Evolutionary conservation across 2,329 filamentous ascomycete species (phyloP), one percentile per base, ranked within the genome.

Genomic region (Alternaria arbusti): DNA sequence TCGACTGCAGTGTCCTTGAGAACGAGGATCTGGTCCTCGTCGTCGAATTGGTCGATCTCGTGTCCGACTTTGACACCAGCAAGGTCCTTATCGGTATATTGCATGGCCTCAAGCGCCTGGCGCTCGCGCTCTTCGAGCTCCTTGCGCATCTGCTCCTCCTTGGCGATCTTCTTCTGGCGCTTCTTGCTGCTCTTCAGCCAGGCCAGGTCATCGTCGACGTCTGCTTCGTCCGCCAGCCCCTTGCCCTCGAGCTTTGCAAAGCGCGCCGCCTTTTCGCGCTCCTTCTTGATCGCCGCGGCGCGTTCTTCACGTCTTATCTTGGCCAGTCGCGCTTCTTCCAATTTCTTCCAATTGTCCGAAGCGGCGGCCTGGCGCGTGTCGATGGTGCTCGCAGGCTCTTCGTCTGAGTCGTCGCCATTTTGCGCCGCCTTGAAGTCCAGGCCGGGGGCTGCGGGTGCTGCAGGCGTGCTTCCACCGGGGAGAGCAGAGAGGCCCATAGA

Each of bases 171-270:
- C 86, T 94, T 97, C 79, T 97, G 93, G 55, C 94, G 87, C 84
- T 97, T 98, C 86, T 97, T 98, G 79, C 95, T 91, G 63, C 90
- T 90, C 71, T 91, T 88, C 64, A 99, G 80, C 96, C 96, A 99
- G 2, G 91, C 86, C 78, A 92, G 92, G 13, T 95, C 92, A 78
- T 97, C 93, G 25, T 91, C 71, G 4, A 83, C 87, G 6, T 84
- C 87, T 3, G 87, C 89, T 47, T 90, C 90, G 36, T 98, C 96
- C 51, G 92, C 96, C 3, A 99, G 83, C 1, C 94, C 91, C 76
- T 91, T 90, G 62, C 96, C 96, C 75, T 96, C 89, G 11, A 99
- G 83, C 66, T 91, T 87, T 13, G 89, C 85, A 74, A 90, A 87
- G 57, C 93, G 89, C 79, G 93, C 91, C 4, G 92, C 94, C 61